Evolutionary conservation across 495 filamentous ascomycete species (phyloP).

Genomic region (Talaromyces borbonicus): DNA sequence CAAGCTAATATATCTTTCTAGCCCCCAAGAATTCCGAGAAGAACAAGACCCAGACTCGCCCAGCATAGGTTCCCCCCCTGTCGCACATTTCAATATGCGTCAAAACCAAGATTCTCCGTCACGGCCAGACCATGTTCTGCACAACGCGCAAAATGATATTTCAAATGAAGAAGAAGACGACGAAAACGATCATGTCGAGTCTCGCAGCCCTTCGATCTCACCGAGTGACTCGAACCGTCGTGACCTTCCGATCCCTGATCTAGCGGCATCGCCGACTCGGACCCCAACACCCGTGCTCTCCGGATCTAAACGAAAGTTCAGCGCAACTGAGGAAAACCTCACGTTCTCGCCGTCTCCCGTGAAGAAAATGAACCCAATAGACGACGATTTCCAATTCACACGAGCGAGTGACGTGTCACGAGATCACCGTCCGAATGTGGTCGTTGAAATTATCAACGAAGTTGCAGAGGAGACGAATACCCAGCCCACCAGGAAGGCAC

Average conservation of each 20-base stretch:
- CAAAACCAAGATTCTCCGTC: conserved; percentile 4
- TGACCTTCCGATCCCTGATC: background rate
- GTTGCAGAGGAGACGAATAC: background rate
- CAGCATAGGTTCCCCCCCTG: conserved; percentile 42
- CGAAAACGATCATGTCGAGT: background rate
- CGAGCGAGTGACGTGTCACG: conserved; percentile 16
- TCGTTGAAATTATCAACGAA: conserved; percentile 13
- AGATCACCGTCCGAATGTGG: conserved; percentile 9
- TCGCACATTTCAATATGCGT: conserved; percentile 12
- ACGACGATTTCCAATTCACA: conserved; percentile 41
- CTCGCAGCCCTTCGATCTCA: background rate
- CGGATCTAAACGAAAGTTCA: conserved; percentile 55
- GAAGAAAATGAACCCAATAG: conserved; percentile 22
- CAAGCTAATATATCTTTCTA: background rate
- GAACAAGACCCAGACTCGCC: conserved; percentile 42
- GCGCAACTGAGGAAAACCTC: conserved; percentile 41
- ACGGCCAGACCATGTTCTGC: background rate
- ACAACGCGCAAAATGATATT: background rate
- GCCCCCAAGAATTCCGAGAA: background rate
- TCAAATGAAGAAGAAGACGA: background rate
- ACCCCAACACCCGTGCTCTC: conserved; percentile 21
- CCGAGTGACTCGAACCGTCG: background rate
- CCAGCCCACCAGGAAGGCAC: conserved; percentile 8
- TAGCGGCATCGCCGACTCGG: background rate
- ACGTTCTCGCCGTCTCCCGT: conserved; percentile 6